Conservation (phyloP, 1,284 basidiomycete genomes). For the Retiboletus fuscus region DNA sequence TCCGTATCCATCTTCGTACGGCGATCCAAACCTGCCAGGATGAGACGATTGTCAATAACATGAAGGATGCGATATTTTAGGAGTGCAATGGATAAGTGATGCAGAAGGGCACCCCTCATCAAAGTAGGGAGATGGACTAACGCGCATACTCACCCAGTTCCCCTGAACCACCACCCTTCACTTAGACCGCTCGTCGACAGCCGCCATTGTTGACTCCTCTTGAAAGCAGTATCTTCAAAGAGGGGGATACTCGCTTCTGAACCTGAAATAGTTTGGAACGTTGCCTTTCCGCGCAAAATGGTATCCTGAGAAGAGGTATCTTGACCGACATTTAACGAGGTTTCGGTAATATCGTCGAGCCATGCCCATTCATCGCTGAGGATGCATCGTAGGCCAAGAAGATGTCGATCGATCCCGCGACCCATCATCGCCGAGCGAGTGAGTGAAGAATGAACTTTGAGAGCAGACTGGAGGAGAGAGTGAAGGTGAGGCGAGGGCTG, state of each 20-base stretch:
- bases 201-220: constrained; percentile 87
- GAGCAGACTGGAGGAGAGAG: constrained; percentile 69
- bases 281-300: not conserved
- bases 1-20: constrained; percentile 88
- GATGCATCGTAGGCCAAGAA: constrained; percentile 86
- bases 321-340: constrained; percentile 8
- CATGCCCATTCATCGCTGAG: constrained; percentile 56
- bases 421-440: constrained; percentile 88
- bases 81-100: not conserved
- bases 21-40: constrained; percentile 75
- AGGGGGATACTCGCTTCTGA: constrained; percentile 56
- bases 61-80: too few species aligned
- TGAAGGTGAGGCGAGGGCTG: constrained; percentile 38
- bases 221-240: constrained; percentile 86
- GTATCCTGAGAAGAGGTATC: constrained; percentile 38
- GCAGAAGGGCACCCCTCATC: not conserved
- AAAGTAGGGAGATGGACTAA: not conserved
- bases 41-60: constrained; percentile 22
- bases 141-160: constrained; percentile 78
- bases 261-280: not conserved
- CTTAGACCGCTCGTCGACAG: constrained; percentile 93
- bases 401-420: constrained; percentile 90
- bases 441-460: constrained; percentile 79
- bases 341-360: constrained; percentile 36
- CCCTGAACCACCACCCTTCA: constrained; percentile 88